Evolutionary conservation across 169 alveolate genomes (phyloP).

Genomic region (Babesia ovata): DNA sequence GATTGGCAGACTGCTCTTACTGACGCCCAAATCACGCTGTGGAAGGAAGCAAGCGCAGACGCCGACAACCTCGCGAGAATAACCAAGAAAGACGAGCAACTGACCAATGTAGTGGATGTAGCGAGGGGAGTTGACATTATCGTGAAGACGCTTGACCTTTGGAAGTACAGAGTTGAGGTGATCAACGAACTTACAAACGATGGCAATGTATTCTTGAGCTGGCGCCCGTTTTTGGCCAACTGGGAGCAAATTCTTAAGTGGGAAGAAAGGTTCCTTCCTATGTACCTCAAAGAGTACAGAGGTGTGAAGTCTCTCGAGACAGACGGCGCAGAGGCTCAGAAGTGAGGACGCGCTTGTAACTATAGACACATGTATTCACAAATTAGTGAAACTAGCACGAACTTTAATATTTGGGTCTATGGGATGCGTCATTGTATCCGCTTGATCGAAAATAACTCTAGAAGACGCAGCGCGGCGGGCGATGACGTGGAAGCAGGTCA

Average conservation of each 20-base stretch:
- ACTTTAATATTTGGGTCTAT: not conserved
- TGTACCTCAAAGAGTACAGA: conserved; percentile 37
- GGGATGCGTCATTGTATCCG: not conserved
- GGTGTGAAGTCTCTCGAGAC: not conserved
- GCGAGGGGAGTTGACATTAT: conserved; percentile 12
- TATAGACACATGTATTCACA: not conserved
- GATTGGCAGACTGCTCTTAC: conserved; percentile 19
- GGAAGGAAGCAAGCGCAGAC: not conserved
- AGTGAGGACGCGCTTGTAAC: not conserved
- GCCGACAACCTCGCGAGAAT: conserved; percentile 3
- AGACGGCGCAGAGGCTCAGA: not conserved
- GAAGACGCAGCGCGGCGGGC: not conserved
- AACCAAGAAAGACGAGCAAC: not conserved
- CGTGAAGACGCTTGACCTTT: conserved; percentile 5
- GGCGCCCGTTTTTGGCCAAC: conserved; percentile 28
- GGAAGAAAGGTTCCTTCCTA: conserved; percentile 13
- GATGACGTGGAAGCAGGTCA: not conserved
- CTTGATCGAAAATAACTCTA: not conserved
- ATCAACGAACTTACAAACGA: conserved; percentile 39
- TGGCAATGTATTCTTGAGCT: conserved; percentile 26
- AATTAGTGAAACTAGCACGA: not conserved
- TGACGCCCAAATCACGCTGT: conserved; percentile 9
- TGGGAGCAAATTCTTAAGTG: conserved; percentile 43
- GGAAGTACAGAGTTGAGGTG: conserved; percentile 33
- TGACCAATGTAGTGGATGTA: not conserved